These are phyloP conservation scores for Moricandia moricandioides DNA, from an alignment of 345 rosid genomes.

Conservation along the genomic window DNA sequence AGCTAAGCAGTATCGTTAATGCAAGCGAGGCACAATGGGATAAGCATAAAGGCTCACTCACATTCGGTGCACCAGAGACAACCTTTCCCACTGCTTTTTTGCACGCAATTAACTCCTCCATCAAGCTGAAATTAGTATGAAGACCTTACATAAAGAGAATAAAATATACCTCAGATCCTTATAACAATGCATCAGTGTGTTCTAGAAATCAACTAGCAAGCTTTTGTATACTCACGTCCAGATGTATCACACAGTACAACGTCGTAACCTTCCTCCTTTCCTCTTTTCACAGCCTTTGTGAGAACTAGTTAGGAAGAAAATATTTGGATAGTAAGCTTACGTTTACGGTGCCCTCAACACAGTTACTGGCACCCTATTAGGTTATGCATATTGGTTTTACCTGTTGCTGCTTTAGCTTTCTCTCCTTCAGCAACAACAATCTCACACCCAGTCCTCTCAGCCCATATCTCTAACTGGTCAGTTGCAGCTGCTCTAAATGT, in stretches of 20 bases:
- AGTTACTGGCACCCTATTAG: background rate
- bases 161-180: constrained; percentile 14
- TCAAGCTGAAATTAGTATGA: constrained; percentile 89
- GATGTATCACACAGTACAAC: constrained; percentile 74
- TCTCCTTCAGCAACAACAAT: constrained; percentile 72
- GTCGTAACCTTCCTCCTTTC: constrained; percentile 60
- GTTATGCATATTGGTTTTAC: constrained; percentile 32
- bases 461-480: constrained; percentile 96
- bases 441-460: constrained; percentile 86
- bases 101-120: constrained; percentile 93
- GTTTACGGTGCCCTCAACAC: background rate
- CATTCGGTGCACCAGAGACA: constrained; percentile 81
- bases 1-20: background rate
- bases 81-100: constrained; percentile 83
- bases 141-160: constrained; percentile 54
- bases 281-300: constrained; percentile 84
- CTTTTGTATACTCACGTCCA: constrained; percentile 64
- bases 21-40: background rate
- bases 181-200: constrained; percentile 12
- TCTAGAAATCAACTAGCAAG: background rate
- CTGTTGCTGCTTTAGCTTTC: constrained; percentile 86
- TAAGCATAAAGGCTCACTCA: constrained; percentile 49
- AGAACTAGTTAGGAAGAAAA: constrained; percentile 75
- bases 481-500: constrained; percentile 97
- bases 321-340: constrained; percentile 34